These are phyloP conservation scores for Salvia splendens DNA, from an alignment of 257 asterid species.

Conservation along the genomic window DNA sequence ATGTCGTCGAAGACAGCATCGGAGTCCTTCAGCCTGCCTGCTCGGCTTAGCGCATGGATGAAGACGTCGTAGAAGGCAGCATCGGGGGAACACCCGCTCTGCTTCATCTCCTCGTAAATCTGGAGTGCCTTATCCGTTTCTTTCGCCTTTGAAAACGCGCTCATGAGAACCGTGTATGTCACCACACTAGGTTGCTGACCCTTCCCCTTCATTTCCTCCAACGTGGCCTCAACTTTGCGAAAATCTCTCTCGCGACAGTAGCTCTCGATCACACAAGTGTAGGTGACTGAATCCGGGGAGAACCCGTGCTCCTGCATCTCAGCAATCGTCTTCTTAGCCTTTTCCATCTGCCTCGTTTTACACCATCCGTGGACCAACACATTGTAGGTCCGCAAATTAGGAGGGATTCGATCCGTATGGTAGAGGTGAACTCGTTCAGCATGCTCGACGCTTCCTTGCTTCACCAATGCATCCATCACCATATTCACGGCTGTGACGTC, in stretches of 20 bases:
- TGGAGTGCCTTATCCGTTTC: slow-evolving; percentile 65
- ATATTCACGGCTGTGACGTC: slow-evolving; percentile 49
- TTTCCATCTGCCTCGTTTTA: slow-evolving; percentile 64
- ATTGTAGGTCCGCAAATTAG: slow-evolving; percentile 58
- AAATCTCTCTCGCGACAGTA: slow-evolving; percentile 76
- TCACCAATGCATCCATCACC: slow-evolving; percentile 65
- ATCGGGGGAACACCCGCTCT: slow-evolving; percentile 59
- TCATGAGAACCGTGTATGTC: slow-evolving; percentile 63
- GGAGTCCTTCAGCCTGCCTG: slow-evolving; percentile 76
- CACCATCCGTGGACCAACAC: slow-evolving; percentile 82
- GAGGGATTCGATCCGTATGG: slow-evolving; percentile 49
- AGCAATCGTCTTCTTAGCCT: slow-evolving; percentile 51
- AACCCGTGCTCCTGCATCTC: slow-evolving; percentile 67
- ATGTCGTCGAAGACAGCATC: slow-evolving; percentile 72
- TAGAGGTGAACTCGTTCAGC: slow-evolving; percentile 57
- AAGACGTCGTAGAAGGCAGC: slow-evolving; percentile 56
- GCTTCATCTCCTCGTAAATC: slow-evolving; percentile 71
- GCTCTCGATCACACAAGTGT: slow-evolving; percentile 65
- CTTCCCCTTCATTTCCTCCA: slow-evolving; percentile 61
- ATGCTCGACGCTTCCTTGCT: slow-evolving; percentile 72
- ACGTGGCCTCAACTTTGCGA: slow-evolving; percentile 57
- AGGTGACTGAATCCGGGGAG: slow-evolving; percentile 56
- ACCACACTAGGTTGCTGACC: slow-evolving; percentile 58
- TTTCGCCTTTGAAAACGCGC: slow-evolving; percentile 64
- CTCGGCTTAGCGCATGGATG: slow-evolving; percentile 52